Conservation (phyloP, 2,329 filamentous ascomycete species). For the Aspergillus tamarii region DNA sequence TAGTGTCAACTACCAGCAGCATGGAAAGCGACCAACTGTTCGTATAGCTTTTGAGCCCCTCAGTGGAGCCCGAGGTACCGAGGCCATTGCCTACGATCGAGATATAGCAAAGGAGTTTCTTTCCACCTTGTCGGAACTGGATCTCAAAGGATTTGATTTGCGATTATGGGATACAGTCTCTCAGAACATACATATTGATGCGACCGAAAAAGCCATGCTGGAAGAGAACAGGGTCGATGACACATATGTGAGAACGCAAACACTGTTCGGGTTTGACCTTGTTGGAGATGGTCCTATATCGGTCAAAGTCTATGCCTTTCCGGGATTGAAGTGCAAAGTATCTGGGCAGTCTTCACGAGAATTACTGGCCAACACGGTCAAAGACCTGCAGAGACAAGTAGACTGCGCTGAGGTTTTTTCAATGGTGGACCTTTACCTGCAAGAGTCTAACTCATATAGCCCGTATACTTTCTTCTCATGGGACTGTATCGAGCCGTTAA, state of each 20-base stretch:
- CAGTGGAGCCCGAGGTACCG: slow-evolving; percentile 7
- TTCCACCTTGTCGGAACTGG: not conserved
- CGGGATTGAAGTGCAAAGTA: slow-evolving; percentile 14
- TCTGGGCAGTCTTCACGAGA: not conserved
- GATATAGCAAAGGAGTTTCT: not conserved
- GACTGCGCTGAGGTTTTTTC: not conserved
- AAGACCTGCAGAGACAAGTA: not conserved
- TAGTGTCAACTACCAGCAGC: slow-evolving; percentile 25
- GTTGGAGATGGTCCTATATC: slow-evolving; percentile 10
- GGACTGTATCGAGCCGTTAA: slow-evolving; percentile 13
- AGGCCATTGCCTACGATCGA: not conserved
- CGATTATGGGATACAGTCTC: not conserved
- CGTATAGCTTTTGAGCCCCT: slow-evolving; percentile 21
- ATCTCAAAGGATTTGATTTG: not conserved
- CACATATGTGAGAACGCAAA: not conserved
- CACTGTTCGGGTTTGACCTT: not conserved
- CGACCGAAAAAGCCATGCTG: not conserved
- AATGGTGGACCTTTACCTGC: not conserved
- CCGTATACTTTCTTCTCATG: slow-evolving; percentile 19
- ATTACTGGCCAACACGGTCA: not conserved
- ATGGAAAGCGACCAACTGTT: slow-evolving; percentile 9
- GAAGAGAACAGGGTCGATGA: not conserved
- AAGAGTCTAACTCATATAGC: slow-evolving; percentile 11
- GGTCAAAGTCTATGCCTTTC: slow-evolving; percentile 26
- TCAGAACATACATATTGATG: not conserved